These are phyloP conservation scores for Shiraia bambusicola DNA, from an alignment of 2,329 filamentous ascomycete species.

Conservation along the genomic window DNA sequence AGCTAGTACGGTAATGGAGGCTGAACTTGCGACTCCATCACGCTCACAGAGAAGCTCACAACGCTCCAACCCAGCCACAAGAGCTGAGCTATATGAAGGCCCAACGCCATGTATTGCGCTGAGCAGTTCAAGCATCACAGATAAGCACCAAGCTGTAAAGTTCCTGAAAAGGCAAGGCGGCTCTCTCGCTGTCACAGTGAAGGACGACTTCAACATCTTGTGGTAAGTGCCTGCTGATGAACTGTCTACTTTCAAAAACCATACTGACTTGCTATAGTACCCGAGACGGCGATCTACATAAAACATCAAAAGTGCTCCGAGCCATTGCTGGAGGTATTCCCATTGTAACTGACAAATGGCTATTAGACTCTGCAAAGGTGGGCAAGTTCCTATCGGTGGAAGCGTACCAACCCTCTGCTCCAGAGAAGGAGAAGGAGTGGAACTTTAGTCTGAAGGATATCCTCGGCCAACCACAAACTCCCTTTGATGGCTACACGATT, in stretches of 20 bases:
- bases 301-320: constrained; percentile 50
- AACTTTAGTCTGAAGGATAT: constrained; percentile 38
- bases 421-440: constrained; percentile 44
- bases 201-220: constrained; percentile 35
- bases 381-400: constrained; percentile 40
- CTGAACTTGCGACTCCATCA: constrained; percentile 11
- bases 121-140: constrained; percentile 35
- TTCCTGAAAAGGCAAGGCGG: constrained; percentile 42
- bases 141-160: constrained; percentile 24
- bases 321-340: constrained; percentile 47
- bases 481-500: constrained; percentile 53
- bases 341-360: constrained; percentile 52
- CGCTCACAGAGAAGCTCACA: constrained; percentile 25
- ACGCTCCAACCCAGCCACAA: constrained; percentile 10
- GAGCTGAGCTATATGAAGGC: constrained; percentile 23
- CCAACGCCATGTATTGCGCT: constrained; percentile 33
- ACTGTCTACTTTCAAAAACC: background rate
- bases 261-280: constrained; percentile 37
- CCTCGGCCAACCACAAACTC: constrained; percentile 36
- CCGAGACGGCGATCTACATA: constrained; percentile 41
- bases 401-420: constrained; percentile 37
- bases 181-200: constrained; percentile 31
- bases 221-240: constrained; percentile 25
- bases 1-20: background rate
- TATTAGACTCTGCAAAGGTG: constrained; percentile 42